Evolutionary conservation across 106 monocot genomes (phyloP).

Genomic region (Ottelia alismoides): DNA sequence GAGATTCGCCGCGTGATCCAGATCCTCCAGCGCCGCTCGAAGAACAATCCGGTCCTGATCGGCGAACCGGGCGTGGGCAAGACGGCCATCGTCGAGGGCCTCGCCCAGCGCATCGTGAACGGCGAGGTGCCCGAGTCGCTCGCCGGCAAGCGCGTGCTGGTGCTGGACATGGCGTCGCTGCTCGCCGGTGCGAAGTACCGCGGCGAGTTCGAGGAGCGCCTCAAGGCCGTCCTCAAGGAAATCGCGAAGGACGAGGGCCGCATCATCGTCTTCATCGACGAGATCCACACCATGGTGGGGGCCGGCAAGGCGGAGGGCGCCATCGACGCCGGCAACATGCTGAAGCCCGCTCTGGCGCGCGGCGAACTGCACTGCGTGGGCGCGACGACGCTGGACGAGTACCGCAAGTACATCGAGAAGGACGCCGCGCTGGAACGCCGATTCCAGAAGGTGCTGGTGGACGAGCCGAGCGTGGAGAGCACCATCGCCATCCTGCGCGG

Average conservation of each 20-base stretch:
- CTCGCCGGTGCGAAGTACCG: too few species aligned
- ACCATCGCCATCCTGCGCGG: slow-evolving; percentile 1
- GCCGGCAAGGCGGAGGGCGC: slow-evolving; percentile 9
- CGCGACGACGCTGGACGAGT: too few species aligned
- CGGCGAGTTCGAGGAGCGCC: slow-evolving; percentile 38
- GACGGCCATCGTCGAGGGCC: slow-evolving; percentile 1
- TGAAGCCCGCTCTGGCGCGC: too few species aligned
- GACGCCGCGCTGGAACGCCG: not conserved
- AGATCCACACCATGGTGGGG: slow-evolving; percentile 47
- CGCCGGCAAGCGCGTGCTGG: not conserved
- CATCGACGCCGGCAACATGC: not conserved
- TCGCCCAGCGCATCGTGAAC: not conserved
- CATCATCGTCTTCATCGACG: slow-evolving; percentile 39
- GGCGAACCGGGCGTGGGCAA: too few species aligned
- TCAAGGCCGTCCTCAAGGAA: not conserved
- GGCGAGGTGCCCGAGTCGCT: not conserved
- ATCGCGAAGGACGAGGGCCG: not conserved
- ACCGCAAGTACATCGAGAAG: too few species aligned
- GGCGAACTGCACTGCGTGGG: too few species aligned
- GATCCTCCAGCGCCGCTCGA: too few species aligned
- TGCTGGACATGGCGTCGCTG: slow-evolving; percentile 10
- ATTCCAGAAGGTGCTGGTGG: not conserved
- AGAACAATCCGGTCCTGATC: too few species aligned
- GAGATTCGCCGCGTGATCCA: not conserved
- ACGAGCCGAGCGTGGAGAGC: not conserved